Evolutionary conservation across 1,284 basidiomycete species (phyloP), one percentile per base, ranked within the genome.

Genomic region (Trametes pubescens): DNA sequence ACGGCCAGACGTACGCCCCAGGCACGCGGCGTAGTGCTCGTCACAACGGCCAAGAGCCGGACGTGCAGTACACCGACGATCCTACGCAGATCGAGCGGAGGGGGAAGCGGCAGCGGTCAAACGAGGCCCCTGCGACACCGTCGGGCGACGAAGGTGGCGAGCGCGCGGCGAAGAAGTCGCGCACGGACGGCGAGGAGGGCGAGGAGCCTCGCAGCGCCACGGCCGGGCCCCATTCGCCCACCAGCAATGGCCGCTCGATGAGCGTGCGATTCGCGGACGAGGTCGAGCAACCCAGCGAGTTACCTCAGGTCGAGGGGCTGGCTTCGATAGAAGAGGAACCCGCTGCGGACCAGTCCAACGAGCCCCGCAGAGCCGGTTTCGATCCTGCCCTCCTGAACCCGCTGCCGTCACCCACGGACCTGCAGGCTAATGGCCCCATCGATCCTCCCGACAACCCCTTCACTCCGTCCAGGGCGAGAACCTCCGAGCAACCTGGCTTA

Each of bases 21-120:
- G 82, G 82, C 16, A 83, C 83, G 2, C 79, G 91, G 61, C 78
- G 90, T 58, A 92, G 89, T 68, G 87, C 89, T 2, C 83, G 94
- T 51, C 82, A 88, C 62, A 91, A 87, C 68, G 93, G 92, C 1
- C 82, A 86, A 61, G 81, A 86, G 65, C 88, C 88, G 2, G 92
- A 95, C 72, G 76, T 90, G 35, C 69, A 80, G 10, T 89, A 91
- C 56, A 90, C 88, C 8, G 92, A 93, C 72, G 52, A 60, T 26
- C 89, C 90, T 13, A 81, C 87, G 38, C 81, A 85, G 69, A 80
- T 94, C 3, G 92, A 93, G 74, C 83, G 92, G 40, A 79, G 84
- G 59, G 77, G 92, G 66, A 94, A 94, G 79, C 76, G 92, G 61
- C 85, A 88, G 67, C 82, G 92, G 5, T 85, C 87, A 1, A 83